Evolutionary conservation across 768 basidiomycete genomes (phyloP).

Genomic region (Guyanaporus albipodus): DNA sequence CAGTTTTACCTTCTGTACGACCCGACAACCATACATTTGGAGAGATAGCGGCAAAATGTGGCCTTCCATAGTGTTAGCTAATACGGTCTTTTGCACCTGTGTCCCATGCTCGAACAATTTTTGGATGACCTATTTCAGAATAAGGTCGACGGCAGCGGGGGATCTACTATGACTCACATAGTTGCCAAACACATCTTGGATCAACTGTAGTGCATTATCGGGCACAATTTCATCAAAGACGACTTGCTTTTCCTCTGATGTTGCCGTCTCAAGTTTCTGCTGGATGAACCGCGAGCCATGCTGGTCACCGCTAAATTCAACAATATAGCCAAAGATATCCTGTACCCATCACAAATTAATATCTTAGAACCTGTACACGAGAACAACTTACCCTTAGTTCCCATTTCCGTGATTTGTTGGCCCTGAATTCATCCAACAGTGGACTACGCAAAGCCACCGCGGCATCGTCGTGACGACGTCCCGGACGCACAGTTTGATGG

Average conservation of each 20-base stretch:
- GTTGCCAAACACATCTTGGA: conserved; percentile 94
- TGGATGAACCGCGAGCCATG: conserved; percentile 99
- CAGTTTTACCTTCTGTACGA: conserved; percentile 77
- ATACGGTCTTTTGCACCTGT: conserved; percentile 61
- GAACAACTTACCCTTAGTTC: conserved; percentile 58
- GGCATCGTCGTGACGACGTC: conserved; percentile 42
- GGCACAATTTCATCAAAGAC: conserved; percentile 90
- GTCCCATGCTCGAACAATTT: conserved; percentile 89
- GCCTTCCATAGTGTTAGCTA: conserved; percentile 73
- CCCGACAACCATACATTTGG: conserved; percentile 96
- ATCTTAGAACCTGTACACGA: background rate
- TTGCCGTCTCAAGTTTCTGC: conserved; percentile 72
- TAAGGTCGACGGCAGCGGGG: conserved; percentile 5
- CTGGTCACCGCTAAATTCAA: conserved; percentile 93
- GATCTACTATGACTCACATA: conserved; percentile 54
- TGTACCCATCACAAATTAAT: conserved; percentile 33
- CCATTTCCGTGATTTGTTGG: conserved; percentile 78
- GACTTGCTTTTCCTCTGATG: conserved; percentile 71
- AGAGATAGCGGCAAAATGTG: conserved; percentile 72
- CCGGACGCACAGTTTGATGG: conserved; percentile 39
- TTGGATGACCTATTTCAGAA: conserved; percentile 69
- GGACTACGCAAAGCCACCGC: conserved; percentile 55
- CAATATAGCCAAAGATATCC: conserved; percentile 83
- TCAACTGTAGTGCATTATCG: conserved; percentile 64
- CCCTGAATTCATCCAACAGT: conserved; percentile 80